Evolutionary conservation across 164 flowering plant species (phyloP).

Genomic region (Platanus orientalis): DNA sequence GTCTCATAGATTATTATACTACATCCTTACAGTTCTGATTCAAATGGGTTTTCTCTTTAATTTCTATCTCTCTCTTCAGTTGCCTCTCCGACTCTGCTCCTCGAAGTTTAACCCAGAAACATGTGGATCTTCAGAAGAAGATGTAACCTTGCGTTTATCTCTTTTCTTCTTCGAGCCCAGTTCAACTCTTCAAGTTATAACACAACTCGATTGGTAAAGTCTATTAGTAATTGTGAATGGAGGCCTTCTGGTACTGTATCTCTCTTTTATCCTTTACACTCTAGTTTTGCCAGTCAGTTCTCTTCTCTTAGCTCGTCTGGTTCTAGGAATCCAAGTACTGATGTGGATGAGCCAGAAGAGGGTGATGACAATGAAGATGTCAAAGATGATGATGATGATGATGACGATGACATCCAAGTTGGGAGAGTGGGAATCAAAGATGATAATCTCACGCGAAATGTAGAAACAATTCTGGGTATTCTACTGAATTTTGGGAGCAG

Average conservation of each 20-base stretch:
- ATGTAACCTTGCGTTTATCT: slow-evolving; percentile 4
- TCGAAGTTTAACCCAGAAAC: not conserved
- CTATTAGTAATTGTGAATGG: not conserved
- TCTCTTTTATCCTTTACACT: not conserved
- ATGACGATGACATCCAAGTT: slow-evolving; percentile 14
- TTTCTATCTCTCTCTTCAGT: not conserved
- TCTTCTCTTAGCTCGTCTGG: slow-evolving; percentile 14
- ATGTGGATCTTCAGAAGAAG: slow-evolving; percentile 22
- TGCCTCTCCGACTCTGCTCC: not conserved
- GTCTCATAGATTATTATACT: too few species aligned
- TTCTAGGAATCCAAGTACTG: not conserved
- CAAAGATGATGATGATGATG: slow-evolving; percentile 11
- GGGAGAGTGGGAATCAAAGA: slow-evolving; percentile 13
- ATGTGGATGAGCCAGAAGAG: not conserved
- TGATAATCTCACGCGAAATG: slow-evolving; percentile 24
- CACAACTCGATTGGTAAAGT: slow-evolving; percentile 5
- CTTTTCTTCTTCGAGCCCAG: slow-evolving; percentile 15
- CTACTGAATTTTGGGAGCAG: slow-evolving; percentile 20
- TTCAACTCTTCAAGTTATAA: slow-evolving; percentile 5
- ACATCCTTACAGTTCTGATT: too few species aligned
- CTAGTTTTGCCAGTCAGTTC: not conserved
- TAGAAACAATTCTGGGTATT: slow-evolving; percentile 26
- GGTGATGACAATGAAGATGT: slow-evolving; percentile 17
- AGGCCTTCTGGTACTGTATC: not conserved
- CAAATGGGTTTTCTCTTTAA: too few species aligned